Evolutionary conservation across 306 rosid species (phyloP).

Genomic region (Cercis canadensis): DNA sequence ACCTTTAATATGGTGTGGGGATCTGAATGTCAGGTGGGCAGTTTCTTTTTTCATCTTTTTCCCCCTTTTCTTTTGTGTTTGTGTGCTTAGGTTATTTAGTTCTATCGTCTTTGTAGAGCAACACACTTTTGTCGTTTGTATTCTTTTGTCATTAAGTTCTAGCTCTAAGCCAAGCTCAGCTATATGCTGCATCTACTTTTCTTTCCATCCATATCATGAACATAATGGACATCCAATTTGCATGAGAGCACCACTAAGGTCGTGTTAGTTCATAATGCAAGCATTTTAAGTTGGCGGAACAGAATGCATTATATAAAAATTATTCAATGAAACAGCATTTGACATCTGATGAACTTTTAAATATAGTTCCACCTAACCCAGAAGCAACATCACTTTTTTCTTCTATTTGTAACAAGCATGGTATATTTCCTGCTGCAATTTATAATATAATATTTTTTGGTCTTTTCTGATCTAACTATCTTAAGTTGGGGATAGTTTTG

Average conservation of each 20-base stretch:
- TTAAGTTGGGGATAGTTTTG: constrained; percentile 3
- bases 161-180: constrained; percentile 27
- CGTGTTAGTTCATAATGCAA: constrained; percentile 15
- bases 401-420: neutral
- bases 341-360: constrained; percentile 3
- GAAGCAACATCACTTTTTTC: neutral
- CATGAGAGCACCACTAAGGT: constrained; percentile 18
- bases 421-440: neutral
- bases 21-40: constrained; percentile 90
- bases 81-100: constrained; percentile 26
- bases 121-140: constrained; percentile 25
- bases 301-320: constrained; percentile 17
- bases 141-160: constrained; percentile 24
- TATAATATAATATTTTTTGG: constrained; percentile 16
- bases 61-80: constrained; percentile 3
- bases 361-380: constrained; percentile 8
- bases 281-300: constrained; percentile 14
- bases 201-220: constrained; percentile 18
- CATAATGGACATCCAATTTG: neutral
- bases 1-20: constrained; percentile 99
- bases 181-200: constrained; percentile 29
- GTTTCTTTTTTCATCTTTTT: constrained; percentile 26
- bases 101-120: constrained; percentile 28
- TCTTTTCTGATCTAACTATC: constrained; percentile 15
- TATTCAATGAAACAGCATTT: constrained; percentile 9